A percentile compares a stretch with the other conserved stretches of the same genome.
phyloP scores from a whole-genome alignment of 129 eudicot genomes.

The Artemisia tridentata region DNA sequence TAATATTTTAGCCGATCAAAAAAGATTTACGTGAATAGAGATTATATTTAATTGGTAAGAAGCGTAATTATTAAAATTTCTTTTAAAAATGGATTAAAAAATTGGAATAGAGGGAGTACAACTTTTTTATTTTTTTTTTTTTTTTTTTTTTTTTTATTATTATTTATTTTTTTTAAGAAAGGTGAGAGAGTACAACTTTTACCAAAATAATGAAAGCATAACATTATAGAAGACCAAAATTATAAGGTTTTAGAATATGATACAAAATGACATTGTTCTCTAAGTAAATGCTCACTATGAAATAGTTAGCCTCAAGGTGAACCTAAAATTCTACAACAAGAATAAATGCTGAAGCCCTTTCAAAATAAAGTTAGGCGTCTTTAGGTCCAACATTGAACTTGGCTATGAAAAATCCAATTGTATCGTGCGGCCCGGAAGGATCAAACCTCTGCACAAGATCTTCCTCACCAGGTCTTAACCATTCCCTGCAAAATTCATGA shows the following conservation, averaged over 20 bases:
- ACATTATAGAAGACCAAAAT: not conserved
- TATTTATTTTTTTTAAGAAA: too few relatives aligned
- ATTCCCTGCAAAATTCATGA: conserved; percentile 49
- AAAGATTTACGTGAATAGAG: too few relatives aligned
- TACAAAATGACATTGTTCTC: conserved; percentile 1
- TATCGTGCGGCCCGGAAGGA: conserved; percentile 83
- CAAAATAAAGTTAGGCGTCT: conserved; percentile 33
- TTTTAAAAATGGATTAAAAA: too few relatives aligned
- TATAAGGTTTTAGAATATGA: not conserved
- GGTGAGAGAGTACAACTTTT: not conserved
- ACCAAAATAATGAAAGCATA: not conserved
- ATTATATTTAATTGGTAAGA: too few relatives aligned
- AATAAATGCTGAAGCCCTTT: not conserved
- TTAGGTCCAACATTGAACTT: conserved; percentile 82
- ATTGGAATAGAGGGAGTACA: not conserved
- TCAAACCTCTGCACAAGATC: conserved; percentile 94
- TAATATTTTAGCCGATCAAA: too few relatives aligned
- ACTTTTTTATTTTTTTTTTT: too few relatives aligned
- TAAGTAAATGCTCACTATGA: conserved; percentile 7
- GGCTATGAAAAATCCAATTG: conserved; percentile 95
- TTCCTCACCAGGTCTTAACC: conserved; percentile 94
- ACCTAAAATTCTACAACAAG: not conserved
- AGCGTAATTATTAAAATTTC: too few relatives aligned
- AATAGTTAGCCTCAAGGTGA: not conserved
- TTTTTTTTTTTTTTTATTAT: too few relatives aligned